Evolutionary conservation across 768 basidiomycete genomes (phyloP).

Genomic region (Baorangia bicolor): DNA sequence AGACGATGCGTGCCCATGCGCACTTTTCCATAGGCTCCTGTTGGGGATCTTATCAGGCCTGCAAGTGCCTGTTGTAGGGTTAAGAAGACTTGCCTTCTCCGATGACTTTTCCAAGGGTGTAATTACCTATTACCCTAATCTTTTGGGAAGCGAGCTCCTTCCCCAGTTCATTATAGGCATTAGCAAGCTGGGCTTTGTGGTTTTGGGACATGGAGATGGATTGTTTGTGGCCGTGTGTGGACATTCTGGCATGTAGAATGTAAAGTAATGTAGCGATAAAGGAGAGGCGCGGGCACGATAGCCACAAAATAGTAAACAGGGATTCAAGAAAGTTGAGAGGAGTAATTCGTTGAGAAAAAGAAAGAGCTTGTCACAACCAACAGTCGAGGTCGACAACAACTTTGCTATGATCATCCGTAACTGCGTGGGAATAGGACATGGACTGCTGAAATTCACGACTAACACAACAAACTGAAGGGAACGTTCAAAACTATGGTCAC

Average conservation of each 20-base stretch:
- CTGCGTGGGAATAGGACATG: slow-evolving; percentile 20
- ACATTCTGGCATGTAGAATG: slow-evolving; percentile 41
- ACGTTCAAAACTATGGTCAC: slow-evolving; percentile 9
- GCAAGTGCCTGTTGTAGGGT: slow-evolving; percentile 9
- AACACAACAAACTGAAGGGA: slow-evolving; percentile 26
- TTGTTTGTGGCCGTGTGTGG: slow-evolving; percentile 57
- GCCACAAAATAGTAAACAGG: slow-evolving; percentile 28
- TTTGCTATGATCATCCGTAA: slow-evolving; percentile 4
- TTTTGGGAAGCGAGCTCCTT: slow-evolving; percentile 92
- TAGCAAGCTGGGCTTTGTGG: slow-evolving; percentile 85
- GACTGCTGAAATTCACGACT: background rate
- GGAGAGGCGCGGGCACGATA: slow-evolving; percentile 34
- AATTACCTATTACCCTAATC: slow-evolving; percentile 91
- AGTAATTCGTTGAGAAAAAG: slow-evolving; percentile 3
- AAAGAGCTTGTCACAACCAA: background rate
- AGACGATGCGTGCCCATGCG: slow-evolving; percentile 92
- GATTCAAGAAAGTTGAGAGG: slow-evolving; percentile 16
- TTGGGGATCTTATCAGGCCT: slow-evolving; percentile 22
- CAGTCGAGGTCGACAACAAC: slow-evolving; percentile 15
- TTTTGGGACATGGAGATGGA: slow-evolving; percentile 66
- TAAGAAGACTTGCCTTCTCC: slow-evolving; percentile 74
- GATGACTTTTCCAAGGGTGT: slow-evolving; percentile 90
- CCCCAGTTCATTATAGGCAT: slow-evolving; percentile 95
- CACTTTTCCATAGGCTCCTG: slow-evolving; percentile 95
- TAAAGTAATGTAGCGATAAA: slow-evolving; percentile 31